Evolutionary conservation across 73 alveolate genomes (phyloP).

Genomic region (Tetrahymena borealis): DNA sequence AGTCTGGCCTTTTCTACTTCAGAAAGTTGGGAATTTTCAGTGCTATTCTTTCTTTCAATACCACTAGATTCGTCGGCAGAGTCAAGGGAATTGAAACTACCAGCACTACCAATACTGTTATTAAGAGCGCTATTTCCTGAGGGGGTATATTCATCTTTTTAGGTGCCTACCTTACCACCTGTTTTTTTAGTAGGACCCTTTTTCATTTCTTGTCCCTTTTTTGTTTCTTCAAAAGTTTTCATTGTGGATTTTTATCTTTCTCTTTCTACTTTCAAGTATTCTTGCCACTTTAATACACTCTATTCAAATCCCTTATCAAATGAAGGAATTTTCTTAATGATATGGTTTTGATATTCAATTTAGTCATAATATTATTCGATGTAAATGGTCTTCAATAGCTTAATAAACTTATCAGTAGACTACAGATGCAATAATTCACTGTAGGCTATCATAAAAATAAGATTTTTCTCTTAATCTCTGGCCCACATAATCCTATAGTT

Average conservation of each 20-base stretch:
- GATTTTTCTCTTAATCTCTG: background rate
- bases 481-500: background rate
- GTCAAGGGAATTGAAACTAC: conserved; percentile 8
- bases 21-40: background rate
- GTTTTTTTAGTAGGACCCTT: conserved; percentile 6
- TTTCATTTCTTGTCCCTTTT: background rate
- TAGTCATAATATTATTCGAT: background rate
- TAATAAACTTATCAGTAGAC: conserved; percentile 17
- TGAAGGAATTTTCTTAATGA: conserved; percentile 7
- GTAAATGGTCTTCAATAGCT: conserved; percentile 7
- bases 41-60: background rate
- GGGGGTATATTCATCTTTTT: conserved; percentile 36
- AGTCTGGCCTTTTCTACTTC: background rate
- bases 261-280: conserved; percentile 13
- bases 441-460: conserved; percentile 27
- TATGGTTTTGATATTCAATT: background rate
- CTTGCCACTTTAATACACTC: conserved; percentile 20
- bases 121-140: background rate
- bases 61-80: background rate
- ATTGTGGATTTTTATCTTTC: conserved; percentile 12
- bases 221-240: background rate
- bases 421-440: conserved; percentile 21
- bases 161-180: conserved; percentile 43
- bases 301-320: conserved; percentile 30
- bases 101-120: conserved; percentile 10